Conservation (phyloP, 495 filamentous ascomycete species). For the Aspergillus affinis region DNA sequence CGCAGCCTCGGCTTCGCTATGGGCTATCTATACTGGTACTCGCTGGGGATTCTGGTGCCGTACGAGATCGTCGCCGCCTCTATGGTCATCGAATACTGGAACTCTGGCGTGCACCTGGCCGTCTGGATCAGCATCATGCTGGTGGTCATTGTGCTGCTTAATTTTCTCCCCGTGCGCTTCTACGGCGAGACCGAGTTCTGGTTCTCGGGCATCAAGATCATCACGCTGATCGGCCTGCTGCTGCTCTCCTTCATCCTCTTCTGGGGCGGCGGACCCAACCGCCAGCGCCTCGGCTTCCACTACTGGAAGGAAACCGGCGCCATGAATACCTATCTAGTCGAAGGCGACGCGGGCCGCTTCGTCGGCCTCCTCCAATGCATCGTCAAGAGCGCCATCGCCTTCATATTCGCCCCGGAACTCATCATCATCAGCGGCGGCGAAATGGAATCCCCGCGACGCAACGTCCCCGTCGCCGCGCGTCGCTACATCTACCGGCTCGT, state of each 20-base stretch:
- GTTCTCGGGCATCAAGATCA: slow-evolving; percentile 73
- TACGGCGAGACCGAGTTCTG: slow-evolving; percentile 77
- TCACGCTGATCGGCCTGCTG: slow-evolving; percentile 70
- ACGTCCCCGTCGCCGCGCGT: slow-evolving; percentile 74
- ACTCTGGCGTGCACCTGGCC: slow-evolving; percentile 44
- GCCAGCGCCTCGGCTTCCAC: slow-evolving; percentile 66
- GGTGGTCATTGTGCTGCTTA: slow-evolving; percentile 61
- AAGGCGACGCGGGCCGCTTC: slow-evolving; percentile 40
- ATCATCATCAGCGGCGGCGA: slow-evolving; percentile 62
- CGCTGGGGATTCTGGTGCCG: slow-evolving; percentile 65
- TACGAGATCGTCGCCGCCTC: slow-evolving; percentile 70
- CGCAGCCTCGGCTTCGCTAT: slow-evolving; percentile 63
- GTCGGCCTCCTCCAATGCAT: slow-evolving; percentile 44
- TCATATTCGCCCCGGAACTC: slow-evolving; percentile 56
- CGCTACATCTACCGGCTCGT: slow-evolving; percentile 84
- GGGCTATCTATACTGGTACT: slow-evolving; percentile 62
- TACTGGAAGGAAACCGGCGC: slow-evolving; percentile 72
- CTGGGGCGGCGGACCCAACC: slow-evolving; percentile 63
- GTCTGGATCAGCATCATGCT: slow-evolving; percentile 76
- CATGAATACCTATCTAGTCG: slow-evolving; percentile 48
- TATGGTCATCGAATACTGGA: slow-evolving; percentile 74
- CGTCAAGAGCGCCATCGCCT: slow-evolving; percentile 53
- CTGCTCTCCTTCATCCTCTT: slow-evolving; percentile 70
- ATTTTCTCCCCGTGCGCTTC: slow-evolving; percentile 64
- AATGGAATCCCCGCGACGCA: slow-evolving; percentile 71